Evolutionary conservation across 176 grass and related monocot genomes (phyloP).

Genomic region (Lolium rigidum): DNA sequence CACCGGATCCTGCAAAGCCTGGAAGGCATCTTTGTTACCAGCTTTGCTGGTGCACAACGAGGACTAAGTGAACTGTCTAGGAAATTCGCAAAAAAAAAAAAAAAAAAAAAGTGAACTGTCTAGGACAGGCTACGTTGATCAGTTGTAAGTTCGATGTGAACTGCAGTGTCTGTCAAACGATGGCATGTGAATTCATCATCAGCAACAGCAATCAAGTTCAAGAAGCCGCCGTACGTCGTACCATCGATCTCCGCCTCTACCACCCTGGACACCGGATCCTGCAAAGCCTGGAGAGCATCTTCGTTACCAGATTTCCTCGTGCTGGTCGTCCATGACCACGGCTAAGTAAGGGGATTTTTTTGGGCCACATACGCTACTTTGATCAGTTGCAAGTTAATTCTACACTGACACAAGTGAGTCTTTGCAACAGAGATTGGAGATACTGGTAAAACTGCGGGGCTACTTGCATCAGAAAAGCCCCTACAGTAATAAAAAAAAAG

Average conservation of each 20-base stretch:
- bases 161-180: background rate
- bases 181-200: conserved; percentile 24
- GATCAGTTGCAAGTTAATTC: too few relatives aligned
- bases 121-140: too few relatives aligned
- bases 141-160: background rate
- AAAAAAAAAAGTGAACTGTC: too few relatives aligned
- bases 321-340: background rate
- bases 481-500: too few relatives aligned
- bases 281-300: background rate
- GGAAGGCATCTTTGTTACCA: background rate
- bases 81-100: too few relatives aligned
- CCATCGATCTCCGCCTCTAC: background rate
- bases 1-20: background rate
- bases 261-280: background rate
- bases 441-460: too few relatives aligned
- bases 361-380: too few relatives aligned
- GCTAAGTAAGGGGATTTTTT: too few relatives aligned
- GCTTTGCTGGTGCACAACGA: background rate
- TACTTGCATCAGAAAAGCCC: too few relatives aligned
- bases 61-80: too few relatives aligned
- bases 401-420: too few relatives aligned
- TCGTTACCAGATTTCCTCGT: background rate
- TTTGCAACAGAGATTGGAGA: too few relatives aligned
- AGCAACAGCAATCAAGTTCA: background rate
- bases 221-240: background rate